A percentile compares a stretch with the other conserved stretches of the same genome.
These are phyloP conservation scores for Aspergillus floridensis DNA, from an alignment of 2,329 filamentous ascomycete genomes.

Conservation along the genomic window DNA sequence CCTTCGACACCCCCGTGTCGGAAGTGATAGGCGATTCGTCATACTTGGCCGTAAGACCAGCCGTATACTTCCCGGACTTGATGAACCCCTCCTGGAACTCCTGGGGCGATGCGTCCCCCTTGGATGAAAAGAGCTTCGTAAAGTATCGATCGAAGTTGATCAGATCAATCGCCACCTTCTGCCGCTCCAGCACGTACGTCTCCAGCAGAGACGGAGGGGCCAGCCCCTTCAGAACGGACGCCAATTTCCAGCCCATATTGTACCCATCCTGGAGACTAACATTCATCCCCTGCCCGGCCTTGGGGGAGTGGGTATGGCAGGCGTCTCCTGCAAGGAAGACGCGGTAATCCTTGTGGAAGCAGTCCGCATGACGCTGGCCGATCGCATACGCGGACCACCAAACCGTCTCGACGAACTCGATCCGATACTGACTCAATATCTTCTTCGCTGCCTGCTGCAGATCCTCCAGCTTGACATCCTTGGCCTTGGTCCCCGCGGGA, in stretches of 20 bases:
- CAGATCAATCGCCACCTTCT: slow-evolving; percentile 55
- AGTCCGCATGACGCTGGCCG: slow-evolving; percentile 67
- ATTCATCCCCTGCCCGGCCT: slow-evolving; percentile 63
- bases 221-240: slow-evolving; percentile 47
- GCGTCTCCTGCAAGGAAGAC: slow-evolving; percentile 71
- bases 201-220: slow-evolving; percentile 46
- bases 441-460: slow-evolving; percentile 53
- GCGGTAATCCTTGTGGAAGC: slow-evolving; percentile 63
- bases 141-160: slow-evolving; percentile 61
- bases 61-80: slow-evolving; percentile 58
- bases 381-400: slow-evolving; percentile 74
- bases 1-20: slow-evolving; percentile 31
- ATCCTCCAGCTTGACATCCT: slow-evolving; percentile 52
- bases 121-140: slow-evolving; percentile 53
- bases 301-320: slow-evolving; percentile 67
- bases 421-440: slow-evolving; percentile 55
- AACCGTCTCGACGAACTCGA: slow-evolving; percentile 54
- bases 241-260: slow-evolving; percentile 62
- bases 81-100: slow-evolving; percentile 59
- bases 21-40: slow-evolving; percentile 50
- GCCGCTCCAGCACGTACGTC: slow-evolving; percentile 55
- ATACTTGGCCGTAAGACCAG: slow-evolving; percentile 59
- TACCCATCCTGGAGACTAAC: slow-evolving; percentile 58
- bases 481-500: slow-evolving; percentile 49
- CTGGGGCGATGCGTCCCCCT: slow-evolving; percentile 43